Conservation (phyloP, 306 rosid species). For the Morella rubra region DNA sequence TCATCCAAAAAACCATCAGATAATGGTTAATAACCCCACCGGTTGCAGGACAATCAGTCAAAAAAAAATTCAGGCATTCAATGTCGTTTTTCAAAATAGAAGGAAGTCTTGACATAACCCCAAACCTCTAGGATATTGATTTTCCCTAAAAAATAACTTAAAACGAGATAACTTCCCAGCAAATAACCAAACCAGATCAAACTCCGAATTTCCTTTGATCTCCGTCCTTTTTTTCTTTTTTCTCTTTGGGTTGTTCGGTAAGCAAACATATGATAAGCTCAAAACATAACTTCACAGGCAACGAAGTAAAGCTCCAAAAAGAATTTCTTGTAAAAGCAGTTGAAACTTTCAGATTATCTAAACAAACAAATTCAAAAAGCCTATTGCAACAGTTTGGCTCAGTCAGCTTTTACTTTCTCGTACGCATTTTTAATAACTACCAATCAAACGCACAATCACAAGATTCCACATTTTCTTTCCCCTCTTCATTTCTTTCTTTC, state of each 20-base stretch:
- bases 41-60: background rate
- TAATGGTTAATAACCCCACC: background rate
- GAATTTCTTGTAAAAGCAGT: background rate
- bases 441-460: background rate
- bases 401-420: background rate
- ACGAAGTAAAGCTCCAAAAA: background rate
- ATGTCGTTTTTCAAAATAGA: background rate
- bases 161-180: background rate
- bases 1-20: background rate
- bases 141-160: background rate
- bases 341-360: background rate
- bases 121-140: background rate
- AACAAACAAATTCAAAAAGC: background rate
- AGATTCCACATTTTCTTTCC: conserved; percentile 1
- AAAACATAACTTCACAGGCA: background rate
- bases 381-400: background rate
- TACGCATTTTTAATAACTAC: background rate
- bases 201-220: background rate
- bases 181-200: background rate
- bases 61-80: too few relatives aligned
- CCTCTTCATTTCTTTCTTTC: conserved; percentile 3
- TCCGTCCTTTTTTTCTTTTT: background rate
- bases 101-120: background rate
- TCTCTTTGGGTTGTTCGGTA: background rate
- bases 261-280: background rate